Conservation (phyloP, 2,329 filamentous ascomycete species). For the Nothopassalora personata region DNA sequence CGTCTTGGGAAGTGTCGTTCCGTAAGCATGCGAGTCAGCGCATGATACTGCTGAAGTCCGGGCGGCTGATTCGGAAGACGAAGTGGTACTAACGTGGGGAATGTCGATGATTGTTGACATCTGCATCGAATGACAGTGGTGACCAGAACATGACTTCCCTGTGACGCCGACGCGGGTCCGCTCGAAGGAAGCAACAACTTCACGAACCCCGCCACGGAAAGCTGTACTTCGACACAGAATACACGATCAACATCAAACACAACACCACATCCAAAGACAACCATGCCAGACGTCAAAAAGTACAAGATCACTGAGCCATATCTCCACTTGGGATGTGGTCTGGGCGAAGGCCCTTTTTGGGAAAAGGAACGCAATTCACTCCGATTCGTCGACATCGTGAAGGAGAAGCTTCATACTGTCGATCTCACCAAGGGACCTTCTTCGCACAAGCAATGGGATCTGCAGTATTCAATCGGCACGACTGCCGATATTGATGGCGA, state of each 20-base stretch:
- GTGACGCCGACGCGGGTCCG: not conserved
- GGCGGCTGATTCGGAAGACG: too few relatives aligned
- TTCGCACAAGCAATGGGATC: slow-evolving; percentile 52
- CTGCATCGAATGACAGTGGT: not conserved
- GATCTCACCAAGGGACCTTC: slow-evolving; percentile 58
- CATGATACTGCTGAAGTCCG: too few relatives aligned
- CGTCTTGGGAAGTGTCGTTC: too few relatives aligned
- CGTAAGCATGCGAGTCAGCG: too few relatives aligned
- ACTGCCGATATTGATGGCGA: slow-evolving; percentile 72
- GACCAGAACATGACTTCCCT: not conserved
- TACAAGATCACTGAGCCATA: slow-evolving; percentile 41
- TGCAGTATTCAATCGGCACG: slow-evolving; percentile 51
- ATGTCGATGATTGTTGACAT: too few relatives aligned
- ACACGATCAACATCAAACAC: not conserved
- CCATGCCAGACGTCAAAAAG: slow-evolving; percentile 31
- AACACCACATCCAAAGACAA: not conserved
- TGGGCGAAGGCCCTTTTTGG: slow-evolving; percentile 72
- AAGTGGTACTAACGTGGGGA: too few relatives aligned
- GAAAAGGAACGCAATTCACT: slow-evolving; percentile 60
- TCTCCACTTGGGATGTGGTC: slow-evolving; percentile 58
- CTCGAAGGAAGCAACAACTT: not conserved
- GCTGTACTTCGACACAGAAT: not conserved
- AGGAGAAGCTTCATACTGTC: slow-evolving; percentile 66
- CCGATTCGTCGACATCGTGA: slow-evolving; percentile 79
- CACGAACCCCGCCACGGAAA: not conserved